phyloP scores from a whole-genome alignment of 768 basidiomycete species.

The Russula virescens region DNA sequence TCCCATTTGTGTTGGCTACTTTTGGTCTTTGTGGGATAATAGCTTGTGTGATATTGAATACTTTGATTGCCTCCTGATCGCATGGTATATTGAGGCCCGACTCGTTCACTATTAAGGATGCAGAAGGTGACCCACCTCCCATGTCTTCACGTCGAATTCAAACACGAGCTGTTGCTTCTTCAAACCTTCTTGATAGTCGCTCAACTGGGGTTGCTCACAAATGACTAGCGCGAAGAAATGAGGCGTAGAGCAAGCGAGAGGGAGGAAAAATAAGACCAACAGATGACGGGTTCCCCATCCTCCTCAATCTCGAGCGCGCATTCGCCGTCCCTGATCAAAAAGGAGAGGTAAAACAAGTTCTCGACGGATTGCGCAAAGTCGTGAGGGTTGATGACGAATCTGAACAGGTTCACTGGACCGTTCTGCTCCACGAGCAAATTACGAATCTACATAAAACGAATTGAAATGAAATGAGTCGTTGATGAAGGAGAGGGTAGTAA shows the following conservation, averaged over 20 bases:
- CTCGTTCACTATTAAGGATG: neutral
- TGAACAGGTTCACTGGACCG: constrained; percentile 68
- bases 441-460: constrained; percentile 44
- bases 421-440: constrained; percentile 47
- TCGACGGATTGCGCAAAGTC: constrained; percentile 94
- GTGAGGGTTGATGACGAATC: constrained; percentile 82
- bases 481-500: neutral
- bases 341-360: constrained; percentile 93
- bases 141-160: constrained; percentile 86
- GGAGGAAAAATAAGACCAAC: constrained; percentile 39
- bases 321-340: constrained; percentile 82
- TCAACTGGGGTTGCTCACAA: constrained; percentile 57
- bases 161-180: constrained; percentile 82
- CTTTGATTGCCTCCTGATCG: constrained; percentile 76
- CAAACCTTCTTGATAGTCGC: constrained; percentile 58
- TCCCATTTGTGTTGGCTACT: constrained; percentile 50
- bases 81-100: neutral
- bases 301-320: constrained; percentile 65
- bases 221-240: constrained; percentile 37
- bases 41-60: constrained; percentile 73
- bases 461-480: neutral
- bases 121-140: constrained; percentile 53
- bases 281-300: constrained; percentile 68
- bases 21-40: constrained; percentile 70
- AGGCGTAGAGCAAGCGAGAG: too few species aligned